Evolutionary conservation across 306 rosid species (phyloP), one percentile per base, ranked within the genome.

Genomic region (Bauhinia variegata): DNA sequence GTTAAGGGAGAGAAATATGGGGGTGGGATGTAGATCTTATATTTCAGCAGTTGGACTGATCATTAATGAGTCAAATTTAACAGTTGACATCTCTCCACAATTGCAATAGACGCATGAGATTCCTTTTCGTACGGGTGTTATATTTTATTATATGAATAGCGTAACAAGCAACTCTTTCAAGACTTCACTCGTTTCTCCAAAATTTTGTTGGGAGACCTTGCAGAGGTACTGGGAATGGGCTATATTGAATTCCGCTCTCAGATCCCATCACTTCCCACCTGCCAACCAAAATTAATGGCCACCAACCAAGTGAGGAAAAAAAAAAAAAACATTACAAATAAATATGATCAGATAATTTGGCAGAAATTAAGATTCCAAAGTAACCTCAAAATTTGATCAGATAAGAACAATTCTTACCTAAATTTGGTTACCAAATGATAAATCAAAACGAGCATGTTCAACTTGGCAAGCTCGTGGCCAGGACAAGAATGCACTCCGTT

Each of bases 401-500:
- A 30, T 36, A 38, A 51, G 55, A 19, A 41, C 7, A 74, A 32
- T 5, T 44, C 10, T 61, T 78, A 89, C 98, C 96, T 84, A 63
- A 80, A 87, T 65, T 79, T 84, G 66, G 92, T 85, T 28, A 87
- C 80, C 64, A 92, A 69, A 68, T 82, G 95, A 65, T 92, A 95
- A 70, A 92, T 80, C 38, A 89, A 63, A 63, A 85, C 41, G 59
- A 92, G 72, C 73, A 89, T 87, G 75, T 92, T 89, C 72, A 89
- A 39, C 75, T 89, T 92, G 83, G 96, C 96, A 8, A 92, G 87
- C 71, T 89, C 96, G 55, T 89, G 87, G 30, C 98, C 98, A 0
- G 98, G 98, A 75, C 98, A 92, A 72, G 92, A 77, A 48, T 92
- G 96, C 12, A 71, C 84, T 54, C 98, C 98, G 12, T 73, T 89